A percentile compares a stretch with the other conserved stretches of the same genome.
Conservation (phyloP, 2,329 filamentous ascomycete species). For the Fusarium abutilonis region DNA sequence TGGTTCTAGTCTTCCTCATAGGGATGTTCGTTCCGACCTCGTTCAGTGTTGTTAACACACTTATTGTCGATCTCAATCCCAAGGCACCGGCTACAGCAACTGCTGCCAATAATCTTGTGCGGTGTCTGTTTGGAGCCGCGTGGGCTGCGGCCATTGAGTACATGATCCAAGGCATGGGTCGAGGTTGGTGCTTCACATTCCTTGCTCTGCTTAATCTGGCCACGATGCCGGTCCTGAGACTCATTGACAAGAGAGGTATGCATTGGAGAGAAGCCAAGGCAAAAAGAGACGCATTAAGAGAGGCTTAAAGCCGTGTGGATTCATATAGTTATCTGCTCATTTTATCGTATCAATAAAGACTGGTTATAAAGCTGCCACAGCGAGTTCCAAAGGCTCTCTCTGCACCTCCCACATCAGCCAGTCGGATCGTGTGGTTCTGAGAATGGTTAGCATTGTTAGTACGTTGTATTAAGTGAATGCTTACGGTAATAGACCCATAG, state of each 20-base stretch:
- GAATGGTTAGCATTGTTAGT: constrained; percentile 13
- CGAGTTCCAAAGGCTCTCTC: constrained; percentile 73
- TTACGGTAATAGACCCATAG: constrained; percentile 92
- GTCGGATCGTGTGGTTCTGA: constrained; percentile 90
- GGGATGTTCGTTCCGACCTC: constrained; percentile 68
- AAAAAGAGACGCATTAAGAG: constrained; percentile 48
- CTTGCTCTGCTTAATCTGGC: constrained; percentile 61
- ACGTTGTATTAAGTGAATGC: constrained; percentile 50
- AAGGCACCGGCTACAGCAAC: constrained; percentile 69
- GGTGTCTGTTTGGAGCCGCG: constrained; percentile 69
- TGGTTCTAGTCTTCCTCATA: constrained; percentile 66
- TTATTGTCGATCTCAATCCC: constrained; percentile 72
- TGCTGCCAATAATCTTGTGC: constrained; percentile 70
- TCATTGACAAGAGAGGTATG: constrained; percentile 61
- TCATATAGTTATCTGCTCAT: constrained; percentile 11
- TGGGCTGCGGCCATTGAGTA: constrained; percentile 68
- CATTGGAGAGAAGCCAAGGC: constrained; percentile 62
- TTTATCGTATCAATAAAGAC: constrained; percentile 12
- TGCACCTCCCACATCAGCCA: constrained; percentile 96
- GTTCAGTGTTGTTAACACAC: constrained; percentile 70
- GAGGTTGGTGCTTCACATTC: constrained; percentile 71
- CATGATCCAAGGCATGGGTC: constrained; percentile 66
- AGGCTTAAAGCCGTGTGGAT: neutral
- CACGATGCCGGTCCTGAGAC: constrained; percentile 59
- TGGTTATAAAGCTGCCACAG: constrained; percentile 68